Conservation (phyloP, 2,329 filamentous ascomycete genomes). For the Ceratocystis diversiconidia region DNA sequence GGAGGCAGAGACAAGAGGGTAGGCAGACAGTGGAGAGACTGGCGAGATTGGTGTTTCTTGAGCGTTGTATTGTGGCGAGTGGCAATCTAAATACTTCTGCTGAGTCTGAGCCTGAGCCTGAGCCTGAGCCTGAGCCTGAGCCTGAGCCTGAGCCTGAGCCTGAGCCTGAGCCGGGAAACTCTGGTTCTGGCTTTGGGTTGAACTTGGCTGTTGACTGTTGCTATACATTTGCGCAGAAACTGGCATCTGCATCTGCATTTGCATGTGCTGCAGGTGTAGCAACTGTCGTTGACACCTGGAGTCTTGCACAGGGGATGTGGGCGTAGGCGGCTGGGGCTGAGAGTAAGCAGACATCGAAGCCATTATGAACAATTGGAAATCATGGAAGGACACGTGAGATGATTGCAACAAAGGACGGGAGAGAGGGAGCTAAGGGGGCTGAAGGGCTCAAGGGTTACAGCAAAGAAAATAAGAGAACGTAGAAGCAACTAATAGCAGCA, state of each 20-base stretch:
- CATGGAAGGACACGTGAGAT: not conserved
- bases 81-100: not conserved
- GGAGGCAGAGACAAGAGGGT: constrained; percentile 10
- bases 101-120: not conserved
- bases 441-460: not conserved
- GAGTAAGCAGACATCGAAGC: constrained; percentile 12
- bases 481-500: not conserved
- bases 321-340: constrained; percentile 7
- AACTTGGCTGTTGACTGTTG: not conserved
- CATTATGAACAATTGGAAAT: not conserved
- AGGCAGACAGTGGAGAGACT: not conserved
- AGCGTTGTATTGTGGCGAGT: not conserved
- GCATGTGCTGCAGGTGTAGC: constrained; percentile 3
- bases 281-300: constrained; percentile 6
- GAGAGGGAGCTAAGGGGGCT: not conserved
- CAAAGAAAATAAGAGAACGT: not conserved
- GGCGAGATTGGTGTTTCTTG: not conserved
- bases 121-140: not conserved
- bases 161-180: not conserved
- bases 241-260: constrained; percentile 2
- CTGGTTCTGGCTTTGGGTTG: no score
- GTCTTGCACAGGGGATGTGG: not conserved
- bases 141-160: not conserved
- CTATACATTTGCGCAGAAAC: not conserved
- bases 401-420: not conserved